Base-by-base conservation (phyloP, 2,329 filamentous ascomycete species). In the Aspergillus unguis region DNA sequence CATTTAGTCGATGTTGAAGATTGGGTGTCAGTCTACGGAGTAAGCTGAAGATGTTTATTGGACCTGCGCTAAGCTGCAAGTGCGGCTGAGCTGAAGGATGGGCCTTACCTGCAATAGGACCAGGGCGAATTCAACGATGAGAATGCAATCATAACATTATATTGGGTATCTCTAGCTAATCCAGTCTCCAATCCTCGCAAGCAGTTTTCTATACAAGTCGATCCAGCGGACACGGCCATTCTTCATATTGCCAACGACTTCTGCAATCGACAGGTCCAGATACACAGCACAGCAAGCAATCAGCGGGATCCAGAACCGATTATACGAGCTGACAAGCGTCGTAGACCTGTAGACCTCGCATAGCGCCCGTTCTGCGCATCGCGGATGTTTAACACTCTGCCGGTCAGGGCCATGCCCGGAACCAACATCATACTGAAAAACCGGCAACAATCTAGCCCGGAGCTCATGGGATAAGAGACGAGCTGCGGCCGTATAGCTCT, bases 221-320 rank as follows among this genome's bases (percentile, higher is more conserved):
- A 38, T 45, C 48, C 33, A 45, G 17, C n/a, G 6, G 31, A 17
- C 23, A 25, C 7, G 6, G 33, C 11, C 17, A 26, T 32, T 10
- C 7, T 11, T 3, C 26, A 51, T 33, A 28, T 37, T 26, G 9
- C 46, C 26, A 28, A 48, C 37, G 5, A 25, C 46, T 4, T 46
- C 53, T 5, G 51, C 52, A 27, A 59, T 56, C 8, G 57, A 32
- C 3, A 58, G 5, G 28, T 48, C 36, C 8, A 56, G 26, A 17
- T 54, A 54, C 23, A 59, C 46, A 6, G 57, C 55, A 4, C 55
- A 58, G 27, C 31, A 50, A 33, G 45, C 50, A 7, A 59, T 49
- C 37, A 59, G 28, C 29, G 45, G 50, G 36, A 59, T 35, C 57
- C 57, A 59, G 29, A 59, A 59, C 23, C 44, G 38, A 11, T 59